Percentiles rank a stretch among this genome's conserved stretches.
phyloP scores from a whole-genome alignment of 1,284 basidiomycete genomes.

The Neotropicomus parvogracilis region DNA sequence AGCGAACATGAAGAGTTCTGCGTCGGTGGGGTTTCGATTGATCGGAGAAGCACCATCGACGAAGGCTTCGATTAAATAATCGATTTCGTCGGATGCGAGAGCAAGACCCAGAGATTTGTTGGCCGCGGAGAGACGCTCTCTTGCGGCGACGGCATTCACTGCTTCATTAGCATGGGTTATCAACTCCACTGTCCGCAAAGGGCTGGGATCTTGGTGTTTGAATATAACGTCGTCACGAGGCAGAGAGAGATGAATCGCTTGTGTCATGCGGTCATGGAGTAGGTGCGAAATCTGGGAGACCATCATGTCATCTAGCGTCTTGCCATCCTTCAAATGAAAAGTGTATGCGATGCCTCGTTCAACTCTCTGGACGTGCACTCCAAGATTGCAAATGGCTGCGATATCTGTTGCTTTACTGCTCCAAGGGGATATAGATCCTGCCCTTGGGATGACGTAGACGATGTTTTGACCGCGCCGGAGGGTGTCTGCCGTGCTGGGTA shows the following conservation, averaged over 20 bases:
- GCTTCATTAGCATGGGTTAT: slow-evolving; percentile 30
- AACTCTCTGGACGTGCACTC: slow-evolving; percentile 66
- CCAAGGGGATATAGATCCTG: slow-evolving; percentile 87
- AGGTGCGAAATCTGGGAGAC: slow-evolving; percentile 57
- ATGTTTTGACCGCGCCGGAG: slow-evolving; percentile 45
- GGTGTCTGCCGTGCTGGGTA: slow-evolving; percentile 43
- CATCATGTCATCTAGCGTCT: slow-evolving; percentile 40
- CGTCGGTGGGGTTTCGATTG: slow-evolving; percentile 87
- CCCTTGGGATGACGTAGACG: slow-evolving; percentile 76
- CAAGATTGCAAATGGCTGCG: slow-evolving; percentile 81
- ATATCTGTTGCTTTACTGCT: slow-evolving; percentile 98
- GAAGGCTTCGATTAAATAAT: slow-evolving; percentile 91
- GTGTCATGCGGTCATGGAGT: slow-evolving; percentile 96
- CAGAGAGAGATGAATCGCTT: slow-evolving; percentile 57
- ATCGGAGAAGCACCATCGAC: slow-evolving; percentile 62
- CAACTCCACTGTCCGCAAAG: slow-evolving; percentile 72
- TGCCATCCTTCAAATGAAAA: slow-evolving; percentile 48
- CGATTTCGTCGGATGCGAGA: slow-evolving; percentile 85
- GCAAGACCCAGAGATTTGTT: slow-evolving; percentile 90
- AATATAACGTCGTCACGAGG: slow-evolving; percentile 71
- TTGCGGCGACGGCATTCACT: slow-evolving; percentile 37
- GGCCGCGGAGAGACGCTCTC: slow-evolving; percentile 65
- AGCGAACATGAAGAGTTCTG: slow-evolving; percentile 99
- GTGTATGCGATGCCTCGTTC: slow-evolving; percentile 83
- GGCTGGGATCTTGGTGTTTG: slow-evolving; percentile 61